Conservation (phyloP, 1,139 yeast species). For the Yamadazyma diospyri region DNA sequence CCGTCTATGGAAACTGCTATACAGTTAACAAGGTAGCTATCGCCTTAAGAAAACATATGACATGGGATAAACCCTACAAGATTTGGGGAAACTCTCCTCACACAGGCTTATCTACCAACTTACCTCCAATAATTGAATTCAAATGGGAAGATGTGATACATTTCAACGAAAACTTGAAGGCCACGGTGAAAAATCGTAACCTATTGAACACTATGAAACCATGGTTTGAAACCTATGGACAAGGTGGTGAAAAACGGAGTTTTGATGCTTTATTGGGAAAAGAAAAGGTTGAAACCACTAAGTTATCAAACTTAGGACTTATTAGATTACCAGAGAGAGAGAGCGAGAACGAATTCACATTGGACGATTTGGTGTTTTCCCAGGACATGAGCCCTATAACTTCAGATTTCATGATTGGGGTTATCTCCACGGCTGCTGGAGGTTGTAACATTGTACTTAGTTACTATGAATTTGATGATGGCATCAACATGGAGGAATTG, state of each 20-base stretch:
- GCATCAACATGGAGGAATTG: conserved; percentile 22
- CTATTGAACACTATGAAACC: conserved; percentile 23
- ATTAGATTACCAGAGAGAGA: conserved; percentile 18
- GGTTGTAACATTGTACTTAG: conserved; percentile 37
- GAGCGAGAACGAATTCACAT: conserved; percentile 18
- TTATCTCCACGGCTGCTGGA: conserved; percentile 30
- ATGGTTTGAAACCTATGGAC: conserved; percentile 12
- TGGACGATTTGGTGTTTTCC: conserved; percentile 32
- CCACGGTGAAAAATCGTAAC: conserved; percentile 20
- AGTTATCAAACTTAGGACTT: conserved; percentile 40
- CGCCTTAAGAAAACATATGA: conserved; percentile 30
- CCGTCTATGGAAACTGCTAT: conserved; percentile 25
- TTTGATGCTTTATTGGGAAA: conserved; percentile 23
- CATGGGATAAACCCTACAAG: conserved; percentile 17
- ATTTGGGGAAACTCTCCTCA: conserved; percentile 35
- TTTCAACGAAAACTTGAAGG: conserved; percentile 20
- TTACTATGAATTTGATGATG: conserved; percentile 21
- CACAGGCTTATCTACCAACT: conserved; percentile 27
- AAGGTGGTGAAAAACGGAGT: conserved; percentile 15
- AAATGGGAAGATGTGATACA: conserved; percentile 33
- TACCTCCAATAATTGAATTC: conserved; percentile 29
- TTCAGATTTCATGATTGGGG: conserved; percentile 33
- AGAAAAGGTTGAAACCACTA: conserved; percentile 31
- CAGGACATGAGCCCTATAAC: conserved; percentile 38
- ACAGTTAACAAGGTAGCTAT: conserved; percentile 30